Base-by-base conservation (phyloP, 2,329 filamentous ascomycete species). In the Xylaria digitata region DNA sequence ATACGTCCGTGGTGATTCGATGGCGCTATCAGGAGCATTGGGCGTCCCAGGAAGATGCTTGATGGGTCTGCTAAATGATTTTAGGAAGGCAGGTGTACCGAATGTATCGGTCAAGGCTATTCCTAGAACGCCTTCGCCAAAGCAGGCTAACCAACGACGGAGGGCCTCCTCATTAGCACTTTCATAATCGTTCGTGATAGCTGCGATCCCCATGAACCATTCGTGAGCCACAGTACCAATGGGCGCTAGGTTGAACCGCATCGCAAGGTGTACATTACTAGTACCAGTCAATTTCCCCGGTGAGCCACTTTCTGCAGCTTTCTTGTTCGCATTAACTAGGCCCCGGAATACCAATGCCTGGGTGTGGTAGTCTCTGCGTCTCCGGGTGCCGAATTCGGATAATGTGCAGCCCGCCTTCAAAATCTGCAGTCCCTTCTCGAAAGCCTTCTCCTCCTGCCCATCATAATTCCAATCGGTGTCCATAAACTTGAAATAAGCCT, bases 171-270 rank as follows among this genome's bases (percentile, higher is more conserved):
- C 93, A 43, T 94, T 97, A 2, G 96, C 94, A 68, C 87, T 85
- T 72, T 89, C 86, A 77, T 99, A 99, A 80, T 97, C 88, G 69
- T 93, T 86, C 4, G 91, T 92, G 73, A 97, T 93, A 45, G 96
- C 94, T 0, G 96, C 96, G 69, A 97, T 95, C 48, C 93, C 94
- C 96, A 99, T 99, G 83, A 97, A 98, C 96, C 96, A 99, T 81
- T 99, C 96, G 76, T 99, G 96, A 0, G 96, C 96, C 1, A 89
- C 87, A 0, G 96, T 99, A 5, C 96, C 96, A 13, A 98, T 87
- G 0, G 96, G 94, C 3, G 89, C 82, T 52, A 97, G 88, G 50
- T 89, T 89, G 80, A 97, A 95, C 75, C 93, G 91, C 93, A 97
- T 97, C 11, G 96, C 96, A 71, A 99, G 89, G 78, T 98, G 95